Conservation (phyloP, 768 basidiomycete species). For the Trametes sanguinea region DNA sequence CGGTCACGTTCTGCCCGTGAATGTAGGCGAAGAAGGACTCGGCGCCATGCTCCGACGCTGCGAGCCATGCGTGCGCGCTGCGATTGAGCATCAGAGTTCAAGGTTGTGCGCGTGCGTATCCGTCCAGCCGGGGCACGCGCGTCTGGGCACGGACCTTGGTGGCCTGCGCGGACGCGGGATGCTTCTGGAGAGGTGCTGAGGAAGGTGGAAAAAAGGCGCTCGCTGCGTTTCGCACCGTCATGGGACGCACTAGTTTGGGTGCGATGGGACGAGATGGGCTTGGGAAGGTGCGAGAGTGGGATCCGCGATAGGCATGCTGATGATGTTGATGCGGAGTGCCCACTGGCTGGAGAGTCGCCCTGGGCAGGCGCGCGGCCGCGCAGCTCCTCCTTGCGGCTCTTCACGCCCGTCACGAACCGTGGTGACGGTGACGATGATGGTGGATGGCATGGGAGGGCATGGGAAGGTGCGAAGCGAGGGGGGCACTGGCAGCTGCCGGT, state of each 20-base stretch:
- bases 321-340: background rate
- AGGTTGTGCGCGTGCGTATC: background rate
- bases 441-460: background rate
- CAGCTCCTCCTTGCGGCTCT: background rate
- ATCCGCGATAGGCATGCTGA: background rate
- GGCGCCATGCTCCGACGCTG: too few species aligned
- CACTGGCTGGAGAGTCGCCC: too few species aligned
- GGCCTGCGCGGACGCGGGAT: background rate
- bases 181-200: too few species aligned
- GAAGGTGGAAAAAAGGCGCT: too few species aligned
- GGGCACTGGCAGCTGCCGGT: background rate
- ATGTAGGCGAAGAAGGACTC: too few species aligned
- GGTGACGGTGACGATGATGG: conserved; percentile 2
- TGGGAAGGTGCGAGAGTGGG: background rate
- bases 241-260: background rate
- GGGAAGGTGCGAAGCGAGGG: too few species aligned
- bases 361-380: too few species aligned
- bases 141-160: background rate
- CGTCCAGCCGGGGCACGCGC: conserved; percentile 7
- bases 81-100: background rate
- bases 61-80: background rate
- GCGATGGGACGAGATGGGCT: background rate
- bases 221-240: conserved; percentile 8
- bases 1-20: conserved; percentile 5
- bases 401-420: background rate